A percentile compares a stretch with the other conserved stretches of the same genome.
phyloP scores from a whole-genome alignment of 202 grass and related monocot genomes.

The Setaria italica region DNA sequence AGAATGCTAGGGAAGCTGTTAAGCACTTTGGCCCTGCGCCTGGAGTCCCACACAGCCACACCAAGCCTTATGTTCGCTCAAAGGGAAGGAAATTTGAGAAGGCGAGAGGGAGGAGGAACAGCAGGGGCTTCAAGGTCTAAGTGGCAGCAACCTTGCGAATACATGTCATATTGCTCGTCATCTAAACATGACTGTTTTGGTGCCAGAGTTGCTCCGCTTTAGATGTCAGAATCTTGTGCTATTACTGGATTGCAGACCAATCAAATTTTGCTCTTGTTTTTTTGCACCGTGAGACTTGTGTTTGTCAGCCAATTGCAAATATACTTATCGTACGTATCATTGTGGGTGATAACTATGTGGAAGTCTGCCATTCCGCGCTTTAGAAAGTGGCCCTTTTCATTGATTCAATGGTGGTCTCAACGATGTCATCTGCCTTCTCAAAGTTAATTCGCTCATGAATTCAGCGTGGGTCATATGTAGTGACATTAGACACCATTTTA shows the following conservation, averaged over 20 bases:
- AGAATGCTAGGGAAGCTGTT: slow-evolving; percentile 86
- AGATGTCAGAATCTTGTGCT: slow-evolving; percentile 29
- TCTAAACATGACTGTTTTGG: not conserved
- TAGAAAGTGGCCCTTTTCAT: not conserved
- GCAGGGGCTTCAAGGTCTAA: slow-evolving; percentile 80
- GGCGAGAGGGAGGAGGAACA: slow-evolving; percentile 85
- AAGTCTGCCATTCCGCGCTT: not conserved
- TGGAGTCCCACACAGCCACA: slow-evolving; percentile 85
- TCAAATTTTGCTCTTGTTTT: not conserved
- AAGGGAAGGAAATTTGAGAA: slow-evolving; percentile 96
- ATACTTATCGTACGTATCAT: not conserved
- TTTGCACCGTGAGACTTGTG: not conserved
- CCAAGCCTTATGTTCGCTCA: slow-evolving; percentile 74
- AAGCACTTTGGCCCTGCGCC: slow-evolving; percentile 82
- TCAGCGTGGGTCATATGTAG: not conserved
- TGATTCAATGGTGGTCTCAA: not conserved
- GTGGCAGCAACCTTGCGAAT: not conserved
- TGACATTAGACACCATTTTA: not conserved
- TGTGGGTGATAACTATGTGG: not conserved
- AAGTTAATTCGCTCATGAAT: not conserved
- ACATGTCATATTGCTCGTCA: slow-evolving; percentile 11
- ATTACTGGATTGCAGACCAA: not conserved
- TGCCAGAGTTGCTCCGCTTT: slow-evolving; percentile 21
- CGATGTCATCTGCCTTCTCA: not conserved
- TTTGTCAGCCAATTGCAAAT: not conserved